Percentiles rank a stretch among this genome's conserved stretches.
Conservation (phyloP, 768 basidiomycete genomes). For the Thelephora ganbajun region DNA sequence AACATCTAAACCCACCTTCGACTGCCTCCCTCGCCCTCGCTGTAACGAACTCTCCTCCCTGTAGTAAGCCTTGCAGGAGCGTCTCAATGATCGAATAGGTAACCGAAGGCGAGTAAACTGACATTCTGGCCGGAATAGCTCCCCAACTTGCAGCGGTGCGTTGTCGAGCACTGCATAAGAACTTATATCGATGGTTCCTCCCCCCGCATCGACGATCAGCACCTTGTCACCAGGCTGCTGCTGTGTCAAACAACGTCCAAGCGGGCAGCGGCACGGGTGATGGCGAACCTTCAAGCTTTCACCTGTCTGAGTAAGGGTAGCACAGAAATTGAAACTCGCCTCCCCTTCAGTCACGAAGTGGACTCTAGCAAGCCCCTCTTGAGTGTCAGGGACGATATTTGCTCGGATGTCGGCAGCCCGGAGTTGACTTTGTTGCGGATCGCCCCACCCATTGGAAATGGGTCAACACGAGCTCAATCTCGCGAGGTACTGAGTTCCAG, state of each 20-base stretch:
- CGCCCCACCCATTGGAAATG: constrained; percentile 61
- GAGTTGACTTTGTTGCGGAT: constrained; percentile 41
- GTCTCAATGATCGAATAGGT: too few relatives aligned
- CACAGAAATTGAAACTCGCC: constrained; percentile 44
- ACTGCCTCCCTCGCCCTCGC: constrained; percentile 18
- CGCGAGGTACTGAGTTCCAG: constrained; percentile 25
- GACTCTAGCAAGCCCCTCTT: constrained; percentile 26
- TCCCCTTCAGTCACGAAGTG: constrained; percentile 54
- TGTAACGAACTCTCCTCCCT: constrained; percentile 27
- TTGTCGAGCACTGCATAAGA: constrained; percentile 28
- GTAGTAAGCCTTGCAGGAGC: constrained; percentile 29
- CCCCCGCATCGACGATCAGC: constrained; percentile 47
- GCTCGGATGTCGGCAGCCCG: constrained; percentile 37
- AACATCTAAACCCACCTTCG: too few relatives aligned
- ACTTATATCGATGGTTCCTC: constrained; percentile 48
- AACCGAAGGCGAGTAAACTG: too few relatives aligned
- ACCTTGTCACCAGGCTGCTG: constrained; percentile 30
- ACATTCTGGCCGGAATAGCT: constrained; percentile 17
- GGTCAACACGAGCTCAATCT: constrained; percentile 36
- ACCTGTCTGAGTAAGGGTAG: constrained; percentile 29
- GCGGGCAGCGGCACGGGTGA: too few relatives aligned
- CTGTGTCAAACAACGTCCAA: too few relatives aligned
- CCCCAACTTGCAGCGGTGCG: constrained; percentile 23
- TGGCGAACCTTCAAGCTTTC: too few relatives aligned
- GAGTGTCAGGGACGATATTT: constrained; percentile 28